Base-by-base conservation (phyloP, 192 early-diverging fungal genomes). In the Kappamyces sp. region DNA sequence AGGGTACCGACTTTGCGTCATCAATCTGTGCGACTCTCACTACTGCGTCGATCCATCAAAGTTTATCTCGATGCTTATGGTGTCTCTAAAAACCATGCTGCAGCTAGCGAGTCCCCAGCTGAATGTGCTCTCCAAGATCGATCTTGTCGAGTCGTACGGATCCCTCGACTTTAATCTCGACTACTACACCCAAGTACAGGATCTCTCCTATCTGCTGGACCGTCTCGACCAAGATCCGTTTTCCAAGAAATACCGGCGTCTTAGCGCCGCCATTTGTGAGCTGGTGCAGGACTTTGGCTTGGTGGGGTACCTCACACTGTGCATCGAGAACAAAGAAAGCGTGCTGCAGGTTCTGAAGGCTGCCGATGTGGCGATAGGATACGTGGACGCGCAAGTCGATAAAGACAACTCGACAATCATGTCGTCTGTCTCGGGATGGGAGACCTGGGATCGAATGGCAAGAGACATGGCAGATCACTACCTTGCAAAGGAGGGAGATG, bases 101-200 rank as follows among this genome's bases (percentile, higher is more conserved):
- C 80, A 80, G 55, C 66, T 83, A 8, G 73, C 71, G 45, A 66
- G 68, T 31, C 80, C 80, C 6, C 78, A 80, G 47, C 51, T 83
- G 45, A 78, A 80, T 57, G 68, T 80, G 6, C 67, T 83, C 0
- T 74, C 71, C 41, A 83, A 83, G 59, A 52, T 80, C 22, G 80
- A 83, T 60, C 47, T 77, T 12, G 66, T 80, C 49, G 73, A 76
- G 50, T 79, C 82, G 1, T 90, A 93, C 62, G 78, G 77, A 5
- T 76, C 81, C 61, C 43, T 63, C 80, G 83, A 86, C 32, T 96
- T 96, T 70, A 88, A 84, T 49, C 78, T 96, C 37, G 91, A 96
- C 58, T 96, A 88, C 68, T 96, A 96, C 63, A 98, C 93, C 4
- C 89, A 93, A 54, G 93, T 98, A 12, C 85, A 88, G 73, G 90